Evolutionary conservation across 345 rosid genomes (phyloP).

Genomic region (Camelina laxa): DNA sequence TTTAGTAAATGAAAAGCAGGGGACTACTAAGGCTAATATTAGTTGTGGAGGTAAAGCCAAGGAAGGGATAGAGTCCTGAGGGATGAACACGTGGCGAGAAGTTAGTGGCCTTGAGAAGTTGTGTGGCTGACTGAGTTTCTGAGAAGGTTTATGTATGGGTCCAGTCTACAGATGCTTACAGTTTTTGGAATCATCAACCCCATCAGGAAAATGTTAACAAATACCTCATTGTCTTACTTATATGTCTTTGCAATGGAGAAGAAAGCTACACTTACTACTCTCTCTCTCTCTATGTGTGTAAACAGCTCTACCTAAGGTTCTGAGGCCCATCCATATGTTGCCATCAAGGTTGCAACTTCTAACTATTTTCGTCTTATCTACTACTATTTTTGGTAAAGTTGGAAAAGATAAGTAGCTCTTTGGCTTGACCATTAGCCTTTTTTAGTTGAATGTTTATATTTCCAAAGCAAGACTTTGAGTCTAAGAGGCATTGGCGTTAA

Average conservation of each 20-base stretch:
- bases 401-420: constrained; percentile 21
- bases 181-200: constrained; percentile 45
- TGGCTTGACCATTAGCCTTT: constrained; percentile 24
- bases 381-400: constrained; percentile 28
- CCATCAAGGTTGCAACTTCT: constrained; percentile 22
- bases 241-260: constrained; percentile 22
- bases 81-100: constrained; percentile 29
- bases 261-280: constrained; percentile 20
- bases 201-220: constrained; percentile 13
- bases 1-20: constrained; percentile 21
- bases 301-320: neutral
- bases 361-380: constrained; percentile 13
- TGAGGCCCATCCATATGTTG: constrained; percentile 34
- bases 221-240: constrained; percentile 14
- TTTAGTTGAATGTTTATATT: neutral
- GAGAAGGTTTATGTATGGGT: constrained; percentile 36
- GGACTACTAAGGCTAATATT: constrained; percentile 25
- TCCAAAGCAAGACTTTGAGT: neutral
- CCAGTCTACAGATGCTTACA: constrained; percentile 28
- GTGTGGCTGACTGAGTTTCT: constrained; percentile 41
- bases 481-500: neutral
- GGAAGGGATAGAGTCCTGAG: constrained; percentile 30
- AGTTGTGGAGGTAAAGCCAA: constrained; percentile 1
- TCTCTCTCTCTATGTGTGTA: neutral
- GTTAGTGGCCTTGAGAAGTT: constrained; percentile 28